Percentiles rank a stretch among this genome's conserved stretches.
phyloP scores from a whole-genome alignment of 2,329 filamentous ascomycete species.

The Pyrenochaeta sp. region DNA sequence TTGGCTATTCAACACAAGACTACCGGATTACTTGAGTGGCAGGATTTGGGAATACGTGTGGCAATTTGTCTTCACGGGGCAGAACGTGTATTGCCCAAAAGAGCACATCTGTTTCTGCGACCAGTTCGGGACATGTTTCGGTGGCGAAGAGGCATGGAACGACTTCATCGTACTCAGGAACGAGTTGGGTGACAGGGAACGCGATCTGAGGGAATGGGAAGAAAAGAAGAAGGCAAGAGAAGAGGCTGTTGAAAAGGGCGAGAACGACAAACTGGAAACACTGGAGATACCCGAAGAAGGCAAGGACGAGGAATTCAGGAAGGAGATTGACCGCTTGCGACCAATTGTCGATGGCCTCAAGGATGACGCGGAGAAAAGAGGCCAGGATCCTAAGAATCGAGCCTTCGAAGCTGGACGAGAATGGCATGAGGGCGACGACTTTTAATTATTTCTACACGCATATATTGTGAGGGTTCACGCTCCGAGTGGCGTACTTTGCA shows the following conservation, averaged over 20 bases:
- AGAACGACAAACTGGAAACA: constrained; percentile 39
- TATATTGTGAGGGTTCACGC: neutral
- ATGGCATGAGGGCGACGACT: constrained; percentile 65
- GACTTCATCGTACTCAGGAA: constrained; percentile 58
- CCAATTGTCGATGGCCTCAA: constrained; percentile 52
- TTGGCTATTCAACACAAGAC: constrained; percentile 66
- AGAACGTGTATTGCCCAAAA: constrained; percentile 57
- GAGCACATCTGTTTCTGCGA: constrained; percentile 70
- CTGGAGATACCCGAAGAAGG: constrained; percentile 51
- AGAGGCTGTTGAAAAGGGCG: constrained; percentile 36
- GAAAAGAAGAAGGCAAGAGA: constrained; percentile 45
- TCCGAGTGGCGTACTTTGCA: constrained; percentile 1
- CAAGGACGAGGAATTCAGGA: constrained; percentile 53
- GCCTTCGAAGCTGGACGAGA: constrained; percentile 61
- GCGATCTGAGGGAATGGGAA: constrained; percentile 53
- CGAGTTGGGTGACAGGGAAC: constrained; percentile 50
- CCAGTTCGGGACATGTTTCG: constrained; percentile 69
- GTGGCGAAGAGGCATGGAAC: constrained; percentile 57
- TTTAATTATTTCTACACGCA: constrained; percentile 44
- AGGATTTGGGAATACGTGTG: constrained; percentile 70
- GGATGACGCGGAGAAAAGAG: constrained; percentile 57
- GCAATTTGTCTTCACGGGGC: constrained; percentile 67
- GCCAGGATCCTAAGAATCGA: constrained; percentile 59
- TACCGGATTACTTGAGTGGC: constrained; percentile 64
- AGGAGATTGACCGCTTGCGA: constrained; percentile 54